These are phyloP conservation scores for Mycena chlorophos DNA, from an alignment of 768 basidiomycete genomes.

Conservation along the genomic window DNA sequence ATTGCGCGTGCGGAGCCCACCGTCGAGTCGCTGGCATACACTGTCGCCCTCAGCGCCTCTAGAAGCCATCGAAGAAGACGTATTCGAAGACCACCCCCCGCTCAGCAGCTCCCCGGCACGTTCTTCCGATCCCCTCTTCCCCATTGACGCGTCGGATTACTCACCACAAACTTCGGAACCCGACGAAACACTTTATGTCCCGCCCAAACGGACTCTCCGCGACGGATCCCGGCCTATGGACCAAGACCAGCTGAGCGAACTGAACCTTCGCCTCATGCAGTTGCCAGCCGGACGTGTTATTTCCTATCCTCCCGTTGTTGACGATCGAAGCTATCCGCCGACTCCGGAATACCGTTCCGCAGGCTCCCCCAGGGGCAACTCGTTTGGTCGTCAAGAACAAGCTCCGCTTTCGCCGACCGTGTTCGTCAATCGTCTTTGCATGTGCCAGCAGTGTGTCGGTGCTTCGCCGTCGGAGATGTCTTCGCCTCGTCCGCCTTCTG, in stretches of 20 bases:
- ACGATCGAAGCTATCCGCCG: slow-evolving; percentile 8
- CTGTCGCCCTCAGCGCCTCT: not conserved
- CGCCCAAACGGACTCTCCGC: not conserved
- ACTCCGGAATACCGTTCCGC: slow-evolving; percentile 15
- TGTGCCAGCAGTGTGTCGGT: slow-evolving; percentile 8
- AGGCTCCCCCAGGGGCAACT: not conserved
- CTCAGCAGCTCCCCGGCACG: slow-evolving; percentile 17
- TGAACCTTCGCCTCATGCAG: slow-evolving; percentile 1
- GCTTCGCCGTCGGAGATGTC: not conserved
- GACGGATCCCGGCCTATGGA: too few relatives aligned
- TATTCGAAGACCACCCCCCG: slow-evolving; percentile 14
- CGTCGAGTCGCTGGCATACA: not conserved
- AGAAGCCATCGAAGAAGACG: slow-evolving; percentile 9
- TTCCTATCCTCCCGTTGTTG: not conserved
- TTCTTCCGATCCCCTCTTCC: slow-evolving; percentile 18
- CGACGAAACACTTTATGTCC: not conserved
- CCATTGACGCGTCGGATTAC: slow-evolving; percentile 1
- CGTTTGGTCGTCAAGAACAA: slow-evolving; percentile 17
- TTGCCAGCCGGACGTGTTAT: slow-evolving; percentile 1
- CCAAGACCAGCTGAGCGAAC: not conserved
- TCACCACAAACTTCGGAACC: slow-evolving; percentile 15
- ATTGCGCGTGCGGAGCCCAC: too few relatives aligned
- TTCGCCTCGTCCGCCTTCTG: not conserved
- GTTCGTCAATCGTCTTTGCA: not conserved
- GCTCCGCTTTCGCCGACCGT: slow-evolving; percentile 5